A percentile compares a stretch with the other conserved stretches of the same genome.
These are phyloP conservation scores for Podaxis sp. DNA, from an alignment of 768 basidiomycete genomes.

Conservation along the genomic window DNA sequence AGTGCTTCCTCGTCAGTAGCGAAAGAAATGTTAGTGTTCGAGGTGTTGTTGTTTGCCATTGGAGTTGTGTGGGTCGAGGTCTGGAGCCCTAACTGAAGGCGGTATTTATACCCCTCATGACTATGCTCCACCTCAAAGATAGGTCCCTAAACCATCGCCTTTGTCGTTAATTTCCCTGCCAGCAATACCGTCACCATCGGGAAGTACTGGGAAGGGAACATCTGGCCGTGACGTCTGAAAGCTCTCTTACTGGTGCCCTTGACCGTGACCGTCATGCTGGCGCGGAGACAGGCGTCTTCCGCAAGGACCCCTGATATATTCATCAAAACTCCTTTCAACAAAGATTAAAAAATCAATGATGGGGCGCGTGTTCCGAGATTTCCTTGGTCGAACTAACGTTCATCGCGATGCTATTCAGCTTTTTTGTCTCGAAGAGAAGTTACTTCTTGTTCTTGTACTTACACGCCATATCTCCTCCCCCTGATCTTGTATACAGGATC, in stretches of 20 bases:
- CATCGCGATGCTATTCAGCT: background rate
- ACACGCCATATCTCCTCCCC: too few species aligned
- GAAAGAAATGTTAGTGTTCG: background rate
- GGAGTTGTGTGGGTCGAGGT: background rate
- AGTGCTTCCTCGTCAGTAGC: slow-evolving; percentile 9
- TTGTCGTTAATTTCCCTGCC: background rate
- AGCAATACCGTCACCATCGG: slow-evolving; percentile 8
- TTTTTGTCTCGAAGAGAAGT: too few species aligned
- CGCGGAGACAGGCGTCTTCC: background rate
- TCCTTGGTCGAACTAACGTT: background rate
- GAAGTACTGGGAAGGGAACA: background rate
- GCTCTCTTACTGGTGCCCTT: background rate
- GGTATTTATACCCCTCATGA: slow-evolving; percentile 1
- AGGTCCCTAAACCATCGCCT: background rate
- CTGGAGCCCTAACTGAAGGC: background rate
- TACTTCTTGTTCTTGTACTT: too few species aligned
- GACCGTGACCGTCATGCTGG: background rate
- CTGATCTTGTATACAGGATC: background rate
- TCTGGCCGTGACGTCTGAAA: background rate
- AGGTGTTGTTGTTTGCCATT: slow-evolving; percentile 1
- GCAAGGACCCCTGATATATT: background rate
- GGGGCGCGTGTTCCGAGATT: background rate
- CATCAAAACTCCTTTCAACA: background rate
- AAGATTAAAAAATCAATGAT: background rate
- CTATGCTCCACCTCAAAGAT: background rate